Base-by-base conservation (phyloP, 2,329 filamentous ascomycete species). In the Ophiostoma perfectum region DNA sequence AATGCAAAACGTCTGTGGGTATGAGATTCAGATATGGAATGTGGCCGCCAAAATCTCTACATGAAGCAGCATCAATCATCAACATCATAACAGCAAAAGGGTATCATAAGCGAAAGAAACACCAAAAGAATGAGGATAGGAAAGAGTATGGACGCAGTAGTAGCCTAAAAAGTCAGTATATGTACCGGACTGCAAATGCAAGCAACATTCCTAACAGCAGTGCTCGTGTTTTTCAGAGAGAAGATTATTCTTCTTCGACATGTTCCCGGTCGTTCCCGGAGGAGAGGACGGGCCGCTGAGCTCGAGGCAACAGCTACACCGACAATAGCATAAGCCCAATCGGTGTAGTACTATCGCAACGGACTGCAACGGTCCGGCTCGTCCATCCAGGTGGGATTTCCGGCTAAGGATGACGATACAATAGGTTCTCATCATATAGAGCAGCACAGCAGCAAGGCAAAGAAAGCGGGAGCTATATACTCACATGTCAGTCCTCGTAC, bases 381-480 rank as follows among this genome's bases (percentile, higher is more conserved):
- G 4, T 47, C 55, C 18, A 27, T 27, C 55, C 45, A 39, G 18
- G 47, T 36, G 67, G 69, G 80, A 81, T 78, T 80, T 96, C 88
- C 85, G 92, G 83, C 91, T 96, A 96, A 96, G 92, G 92, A 96
- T 96, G 92, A 96, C 91, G 90, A 93, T 93, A 93, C 84, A 81
- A 85, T 85, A 68, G 60, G 80, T 78, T 93, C 88, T 95, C 92
- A 94, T 96, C 92, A 94, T 90, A 75, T 73, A 27, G 60, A 64
- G 62, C 62, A n/a, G 42, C 8, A 42, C 2, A 27, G 38, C 8
- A 63, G 5, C 36, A 14, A 47, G 14, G 60, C 66, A 58, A 67
- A 41, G 18, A 27, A 67, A 44, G 27, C 2, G 44, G 12, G 5
- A 27, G 58, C 16, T 41, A 1, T 6, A 49, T 0, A 66, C 69